These are phyloP conservation scores for Phytophthora pseudosyringae DNA, from an alignment of 352 stramenopile species.

Conservation along the genomic window DNA sequence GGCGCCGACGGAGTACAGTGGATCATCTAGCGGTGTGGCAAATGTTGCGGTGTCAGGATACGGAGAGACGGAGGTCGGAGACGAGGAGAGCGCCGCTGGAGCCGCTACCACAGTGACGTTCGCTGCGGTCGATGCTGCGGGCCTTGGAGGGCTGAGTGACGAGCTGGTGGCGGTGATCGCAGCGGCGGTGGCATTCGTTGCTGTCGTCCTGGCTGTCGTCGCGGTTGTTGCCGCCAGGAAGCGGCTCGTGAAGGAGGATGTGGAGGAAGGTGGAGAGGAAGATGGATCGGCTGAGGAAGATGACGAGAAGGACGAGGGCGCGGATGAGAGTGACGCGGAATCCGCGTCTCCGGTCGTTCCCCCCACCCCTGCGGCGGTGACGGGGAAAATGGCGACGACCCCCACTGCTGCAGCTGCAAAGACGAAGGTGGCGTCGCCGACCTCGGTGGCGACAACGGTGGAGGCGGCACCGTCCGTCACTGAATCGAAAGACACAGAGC, in stretches of 20 bases:
- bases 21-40: constrained; percentile 16
- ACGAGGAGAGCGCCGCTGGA: constrained; percentile 12
- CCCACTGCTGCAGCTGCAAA: constrained; percentile 18
- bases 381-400: constrained; percentile 21
- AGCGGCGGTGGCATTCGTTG: constrained; percentile 26
- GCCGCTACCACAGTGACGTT: constrained; percentile 14
- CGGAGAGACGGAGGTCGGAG: constrained; percentile 15
- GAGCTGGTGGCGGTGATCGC: constrained; percentile 22
- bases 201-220: constrained; percentile 24
- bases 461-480: neutral
- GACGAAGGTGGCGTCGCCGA: constrained; percentile 7
- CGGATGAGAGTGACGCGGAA: constrained; percentile 5
- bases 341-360: constrained; percentile 5
- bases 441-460: neutral
- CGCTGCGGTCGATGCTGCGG: constrained; percentile 11
- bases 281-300: neutral
- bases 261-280: constrained; percentile 13
- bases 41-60: constrained; percentile 5
- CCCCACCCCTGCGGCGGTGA: constrained; percentile 26
- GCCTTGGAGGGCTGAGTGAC: constrained; percentile 13
- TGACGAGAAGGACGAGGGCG: constrained; percentile 18
- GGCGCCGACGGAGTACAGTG: neutral
- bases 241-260: constrained; percentile 13
- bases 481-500: constrained; percentile 1
- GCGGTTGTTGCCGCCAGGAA: constrained; percentile 30